Percentiles rank a stretch among this genome's conserved stretches.
phyloP scores from a whole-genome alignment of 23 red algal genomes.

The Rhodosorus marinus region DNA sequence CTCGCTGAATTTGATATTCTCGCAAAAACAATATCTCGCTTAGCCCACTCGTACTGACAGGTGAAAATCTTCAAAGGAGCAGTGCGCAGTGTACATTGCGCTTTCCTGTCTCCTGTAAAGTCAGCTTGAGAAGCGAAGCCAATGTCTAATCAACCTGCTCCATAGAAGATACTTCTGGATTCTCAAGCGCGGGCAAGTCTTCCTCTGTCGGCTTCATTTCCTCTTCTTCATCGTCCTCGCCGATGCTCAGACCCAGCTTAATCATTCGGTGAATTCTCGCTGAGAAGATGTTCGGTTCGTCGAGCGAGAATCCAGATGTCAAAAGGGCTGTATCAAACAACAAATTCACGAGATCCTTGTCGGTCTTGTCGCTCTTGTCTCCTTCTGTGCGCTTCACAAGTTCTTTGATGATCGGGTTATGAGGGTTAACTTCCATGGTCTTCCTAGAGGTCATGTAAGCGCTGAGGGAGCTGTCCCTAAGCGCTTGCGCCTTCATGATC shows the following conservation, averaged over 20 bases:
- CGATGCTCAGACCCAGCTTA: constrained; percentile 78
- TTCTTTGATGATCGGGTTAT: constrained; percentile 72
- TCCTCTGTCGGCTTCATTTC: constrained; percentile 30
- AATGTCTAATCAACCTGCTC: too few relatives aligned
- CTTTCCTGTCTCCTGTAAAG: too few relatives aligned
- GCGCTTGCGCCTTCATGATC: constrained; percentile 90
- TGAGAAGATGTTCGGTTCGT: constrained; percentile 74
- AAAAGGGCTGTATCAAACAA: constrained; percentile 81
- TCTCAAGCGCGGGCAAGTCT: constrained; percentile 44
- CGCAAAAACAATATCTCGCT: too few relatives aligned
- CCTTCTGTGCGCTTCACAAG: constrained; percentile 62
- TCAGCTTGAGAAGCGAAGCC: too few relatives aligned
- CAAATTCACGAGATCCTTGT: constrained; percentile 82
- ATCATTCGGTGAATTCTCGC: constrained; percentile 87
- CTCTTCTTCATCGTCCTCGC: constrained; percentile 55
- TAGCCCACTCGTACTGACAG: too few relatives aligned
- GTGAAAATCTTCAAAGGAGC: too few relatives aligned
- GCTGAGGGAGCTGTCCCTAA: constrained; percentile 78
- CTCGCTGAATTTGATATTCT: too few relatives aligned
- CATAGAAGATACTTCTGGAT: too few relatives aligned
- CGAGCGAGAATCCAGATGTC: constrained; percentile 69
- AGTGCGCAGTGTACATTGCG: too few relatives aligned
- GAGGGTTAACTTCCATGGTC: constrained; percentile 85
- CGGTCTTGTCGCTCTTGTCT: constrained; percentile 89
- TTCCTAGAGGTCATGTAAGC: constrained; percentile 88